Base-by-base conservation (phyloP, 176 grass and related monocot species). In the Canna indica region DNA sequence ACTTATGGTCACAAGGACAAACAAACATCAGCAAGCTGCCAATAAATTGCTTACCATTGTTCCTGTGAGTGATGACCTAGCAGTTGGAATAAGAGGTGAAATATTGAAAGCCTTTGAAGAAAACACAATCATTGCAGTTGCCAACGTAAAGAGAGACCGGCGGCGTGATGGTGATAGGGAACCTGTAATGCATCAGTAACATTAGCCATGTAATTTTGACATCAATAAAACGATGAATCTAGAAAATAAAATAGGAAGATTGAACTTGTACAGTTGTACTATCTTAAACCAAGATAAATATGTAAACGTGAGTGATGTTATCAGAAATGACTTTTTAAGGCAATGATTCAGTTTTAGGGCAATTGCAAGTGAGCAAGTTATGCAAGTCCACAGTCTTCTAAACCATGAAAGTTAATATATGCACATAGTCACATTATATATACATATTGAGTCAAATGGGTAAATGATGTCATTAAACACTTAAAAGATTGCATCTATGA, bases 71-170 rank as follows among this genome's bases (percentile, higher is more conserved):
- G 85, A 74, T 31, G 85, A 85, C 76, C 85, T 97, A 47, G 84
- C 80, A 77, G 87, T 81, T 18, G 82, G 86, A 79, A 93, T 85
- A 56, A 97, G 86, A 67, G 86, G 77, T 22, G 77, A 59, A 83
- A 97, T 17, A 63, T 81, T 87, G 79, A 90, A 97, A 85, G 94
- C 94, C 87, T 90, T 97, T 8, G 94, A 87, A 30, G 88, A 92
- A 75, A 97, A 97, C 31, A 97, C 81, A 39, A 90, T 74, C 94
- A 97, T 97, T 26, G 86, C 83, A 64, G 89, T 97, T 73, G 94
- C 89, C 84, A 87, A 64, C 36, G 94, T 92, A 73, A 97, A 92
- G 76, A 97, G 75, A 61, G 94, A 97, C 39, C 89, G 89, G 63
- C 84, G 68, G 36, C 89, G 86, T 62, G 86, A 85, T 41, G 94